phyloP scores from a whole-genome alignment of 371 early-diverging fungal genomes.

The Mucor lusitanicus region DNA sequence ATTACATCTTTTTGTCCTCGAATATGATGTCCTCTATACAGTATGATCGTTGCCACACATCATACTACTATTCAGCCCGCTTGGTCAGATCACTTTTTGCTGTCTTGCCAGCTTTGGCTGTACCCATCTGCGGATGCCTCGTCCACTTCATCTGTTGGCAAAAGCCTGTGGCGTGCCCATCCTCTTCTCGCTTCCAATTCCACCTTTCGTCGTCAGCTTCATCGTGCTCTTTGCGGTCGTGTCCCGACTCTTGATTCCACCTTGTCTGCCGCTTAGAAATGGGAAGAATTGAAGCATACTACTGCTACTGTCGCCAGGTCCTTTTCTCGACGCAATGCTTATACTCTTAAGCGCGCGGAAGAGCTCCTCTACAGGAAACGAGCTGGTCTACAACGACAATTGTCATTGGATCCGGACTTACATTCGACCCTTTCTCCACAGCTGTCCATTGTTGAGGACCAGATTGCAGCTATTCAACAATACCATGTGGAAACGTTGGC shows the following conservation, averaged over 20 bases:
- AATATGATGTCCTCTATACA: neutral
- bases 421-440: neutral
- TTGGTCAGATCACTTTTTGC: conserved; percentile 16
- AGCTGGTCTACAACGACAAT: neutral
- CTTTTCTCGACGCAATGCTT: neutral
- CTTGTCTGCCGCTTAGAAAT: neutral
- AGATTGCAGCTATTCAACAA: conserved; percentile 4
- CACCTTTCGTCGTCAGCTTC: neutral
- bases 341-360: neutral
- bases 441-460: conserved; percentile 4
- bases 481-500: conserved; percentile 6
- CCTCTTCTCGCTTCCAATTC: conserved; percentile 3
- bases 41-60: neutral
- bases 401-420: neutral
- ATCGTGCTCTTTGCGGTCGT: neutral
- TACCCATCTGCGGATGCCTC: neutral
- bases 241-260: neutral
- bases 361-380: conserved; percentile 3
- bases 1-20: conserved; percentile 5
- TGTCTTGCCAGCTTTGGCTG: neutral
- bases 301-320: neutral
- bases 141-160: neutral
- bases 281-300: conserved; percentile 8
- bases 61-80: neutral
- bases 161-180: conserved; percentile 18